Percentiles rank a stretch among this genome's conserved stretches.
Conservation (phyloP, 257 asterid species). For the Lithospermum erythrorhizon region DNA sequence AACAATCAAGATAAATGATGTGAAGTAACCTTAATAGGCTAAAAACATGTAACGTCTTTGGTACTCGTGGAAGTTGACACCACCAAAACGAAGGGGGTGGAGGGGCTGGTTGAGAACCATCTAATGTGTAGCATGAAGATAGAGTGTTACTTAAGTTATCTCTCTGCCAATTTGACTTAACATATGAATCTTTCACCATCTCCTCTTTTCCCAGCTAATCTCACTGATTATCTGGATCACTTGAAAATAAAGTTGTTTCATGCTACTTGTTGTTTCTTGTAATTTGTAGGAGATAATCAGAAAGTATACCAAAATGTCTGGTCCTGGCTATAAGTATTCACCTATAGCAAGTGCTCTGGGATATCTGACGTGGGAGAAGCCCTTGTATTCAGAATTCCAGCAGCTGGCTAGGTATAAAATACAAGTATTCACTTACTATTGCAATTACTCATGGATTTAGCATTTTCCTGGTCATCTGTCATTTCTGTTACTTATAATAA, state of each 20-base stretch:
- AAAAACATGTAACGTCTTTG: background rate
- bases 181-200: background rate
- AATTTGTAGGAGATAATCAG: conserved; percentile 54
- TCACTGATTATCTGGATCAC: background rate
- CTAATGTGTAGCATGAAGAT: no score
- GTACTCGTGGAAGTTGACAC: background rate
- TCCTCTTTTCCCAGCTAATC: background rate
- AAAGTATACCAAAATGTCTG: conserved; percentile 54
- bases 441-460: background rate
- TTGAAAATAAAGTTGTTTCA: background rate
- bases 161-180: no score
- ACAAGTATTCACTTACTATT: background rate
- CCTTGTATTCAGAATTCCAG: conserved; percentile 62
- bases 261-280: conserved; percentile 7
- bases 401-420: conserved; percentile 52
- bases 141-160: no score
- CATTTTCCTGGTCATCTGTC: background rate
- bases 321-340: conserved; percentile 51
- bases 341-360: conserved; percentile 86
- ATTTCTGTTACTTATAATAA: background rate
- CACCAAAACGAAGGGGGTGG: background rate
- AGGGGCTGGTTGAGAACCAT: background rate
- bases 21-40: background rate
- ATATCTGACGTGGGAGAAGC: conserved; percentile 82
- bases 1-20: no score